Conservation (phyloP, 805 yeast genomes). For the Komagataella mondaviorum region DNA sequence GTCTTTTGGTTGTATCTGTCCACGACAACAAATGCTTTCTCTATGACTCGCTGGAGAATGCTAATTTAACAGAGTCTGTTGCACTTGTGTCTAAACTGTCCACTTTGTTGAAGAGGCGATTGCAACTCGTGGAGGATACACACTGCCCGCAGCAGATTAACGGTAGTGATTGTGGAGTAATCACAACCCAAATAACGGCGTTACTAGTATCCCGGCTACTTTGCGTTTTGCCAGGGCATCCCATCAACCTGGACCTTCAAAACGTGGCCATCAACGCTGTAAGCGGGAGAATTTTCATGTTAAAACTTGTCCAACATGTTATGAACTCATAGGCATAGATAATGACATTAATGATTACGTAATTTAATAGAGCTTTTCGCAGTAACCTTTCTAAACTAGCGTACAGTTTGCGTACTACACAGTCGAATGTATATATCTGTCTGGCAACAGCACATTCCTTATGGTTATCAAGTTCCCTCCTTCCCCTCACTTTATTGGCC, state of each 20-base stretch:
- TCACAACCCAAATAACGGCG: conserved; percentile 23
- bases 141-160: conserved; percentile 46
- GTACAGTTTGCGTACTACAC: background rate
- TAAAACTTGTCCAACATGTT: conserved; percentile 4
- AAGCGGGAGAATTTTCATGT: conserved; percentile 30
- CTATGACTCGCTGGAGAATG: conserved; percentile 45
- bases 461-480: conserved; percentile 65
- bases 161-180: conserved; percentile 56
- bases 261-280: conserved; percentile 31
- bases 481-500: conserved; percentile 84
- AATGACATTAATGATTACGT: background rate
- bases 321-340: background rate
- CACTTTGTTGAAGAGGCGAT: conserved; percentile 9
- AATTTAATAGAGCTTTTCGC: background rate
- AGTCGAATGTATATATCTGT: background rate
- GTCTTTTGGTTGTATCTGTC: conserved; percentile 38
- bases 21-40: conserved; percentile 33
- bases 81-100: conserved; percentile 18
- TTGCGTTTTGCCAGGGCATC: conserved; percentile 12
- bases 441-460: conserved; percentile 27
- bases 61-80: conserved; percentile 24
- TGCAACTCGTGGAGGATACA: conserved; percentile 10
- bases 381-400: background rate
- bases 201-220: conserved; percentile 19
- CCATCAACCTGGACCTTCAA: conserved; percentile 24